A percentile compares a stretch with the other conserved stretches of the same genome.
phyloP scores from a whole-genome alignment of 1,139 yeast species.

The Nakaseomyces bracarensis region DNA sequence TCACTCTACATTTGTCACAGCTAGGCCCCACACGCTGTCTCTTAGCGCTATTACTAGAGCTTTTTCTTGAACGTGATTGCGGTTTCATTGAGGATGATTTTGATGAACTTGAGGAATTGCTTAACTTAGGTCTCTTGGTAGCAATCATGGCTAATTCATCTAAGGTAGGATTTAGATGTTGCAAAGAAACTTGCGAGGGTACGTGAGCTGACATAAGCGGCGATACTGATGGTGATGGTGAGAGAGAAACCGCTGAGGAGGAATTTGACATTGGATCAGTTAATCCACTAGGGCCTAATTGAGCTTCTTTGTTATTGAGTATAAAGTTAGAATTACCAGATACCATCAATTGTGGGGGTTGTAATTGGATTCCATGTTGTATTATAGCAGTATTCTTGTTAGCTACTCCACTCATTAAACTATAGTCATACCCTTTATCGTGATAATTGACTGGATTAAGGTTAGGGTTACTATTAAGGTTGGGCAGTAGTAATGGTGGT shows the following conservation, averaged over 20 bases:
- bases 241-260: not conserved
- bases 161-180: not conserved
- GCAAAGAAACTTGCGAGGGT: not conserved
- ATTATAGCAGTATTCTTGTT: not conserved
- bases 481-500: conserved; percentile 29
- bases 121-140: conserved; percentile 2
- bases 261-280: conserved; percentile 2
- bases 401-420: not conserved
- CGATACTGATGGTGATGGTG: conserved; percentile 4
- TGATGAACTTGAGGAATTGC: not conserved
- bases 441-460: conserved; percentile 3
- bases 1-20: conserved; percentile 60
- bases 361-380: not conserved
- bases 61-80: not conserved
- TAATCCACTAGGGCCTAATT: not conserved
- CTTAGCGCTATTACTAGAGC: conserved; percentile 23
- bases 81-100: not conserved
- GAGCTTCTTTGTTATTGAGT: not conserved
- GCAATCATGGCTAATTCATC: conserved; percentile 3
- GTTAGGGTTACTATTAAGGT: conserved; percentile 10
- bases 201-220: not conserved
- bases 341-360: conserved; percentile 2
- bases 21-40: conserved; percentile 70
- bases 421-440: conserved; percentile 3
- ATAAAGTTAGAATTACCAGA: not conserved